phyloP scores from a whole-genome alignment of 2,329 filamentous ascomycete genomes.

The Cadophora gregata region DNA sequence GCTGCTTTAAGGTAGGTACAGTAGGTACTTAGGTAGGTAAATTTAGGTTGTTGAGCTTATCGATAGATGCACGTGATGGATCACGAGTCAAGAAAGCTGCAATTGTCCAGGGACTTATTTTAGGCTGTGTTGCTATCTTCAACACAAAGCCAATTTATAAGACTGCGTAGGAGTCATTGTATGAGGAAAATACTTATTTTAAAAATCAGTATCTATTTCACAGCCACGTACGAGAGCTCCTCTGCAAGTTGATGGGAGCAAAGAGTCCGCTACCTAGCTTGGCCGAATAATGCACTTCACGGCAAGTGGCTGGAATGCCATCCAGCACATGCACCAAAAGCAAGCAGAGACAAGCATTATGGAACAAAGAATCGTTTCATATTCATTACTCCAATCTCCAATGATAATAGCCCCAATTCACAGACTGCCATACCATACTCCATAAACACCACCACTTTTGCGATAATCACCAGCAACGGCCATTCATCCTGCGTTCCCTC shows the following conservation, averaged over 20 bases:
- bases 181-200: too few relatives aligned
- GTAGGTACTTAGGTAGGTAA: too few relatives aligned
- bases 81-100: background rate
- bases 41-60: too few relatives aligned
- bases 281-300: slow-evolving; percentile 18
- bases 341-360: background rate
- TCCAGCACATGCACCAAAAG: background rate
- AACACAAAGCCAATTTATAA: too few relatives aligned
- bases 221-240: too few relatives aligned
- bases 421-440: background rate
- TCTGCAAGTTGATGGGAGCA: too few relatives aligned
- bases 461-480: background rate
- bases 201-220: too few relatives aligned
- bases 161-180: too few relatives aligned
- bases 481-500: background rate
- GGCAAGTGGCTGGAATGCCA: background rate
- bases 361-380: slow-evolving; percentile 23
- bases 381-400: slow-evolving; percentile 24
- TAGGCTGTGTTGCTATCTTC: background rate
- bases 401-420: background rate
- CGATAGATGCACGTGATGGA: background rate
- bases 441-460: slow-evolving; percentile 4
- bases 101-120: background rate
- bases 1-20: too few relatives aligned
- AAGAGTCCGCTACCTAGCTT: background rate